phyloP scores from a whole-genome alignment of 768 basidiomycete species.

The Lyophyllum semitale region DNA sequence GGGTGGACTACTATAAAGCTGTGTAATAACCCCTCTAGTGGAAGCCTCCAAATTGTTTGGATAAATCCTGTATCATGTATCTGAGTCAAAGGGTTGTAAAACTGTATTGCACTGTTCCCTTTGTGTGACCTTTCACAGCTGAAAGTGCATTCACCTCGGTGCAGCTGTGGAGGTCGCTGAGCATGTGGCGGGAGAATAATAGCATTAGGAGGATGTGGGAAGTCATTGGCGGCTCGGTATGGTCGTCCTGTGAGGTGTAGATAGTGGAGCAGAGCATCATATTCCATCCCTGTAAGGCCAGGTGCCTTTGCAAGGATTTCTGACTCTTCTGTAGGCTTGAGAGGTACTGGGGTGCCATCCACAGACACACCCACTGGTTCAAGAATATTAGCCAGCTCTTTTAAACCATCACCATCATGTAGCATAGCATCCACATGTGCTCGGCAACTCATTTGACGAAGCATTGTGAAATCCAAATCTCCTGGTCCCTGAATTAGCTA shows the following conservation, averaged over 20 bases:
- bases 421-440: slow-evolving; percentile 1
- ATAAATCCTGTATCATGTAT: slow-evolving; percentile 18
- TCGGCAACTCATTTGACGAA: slow-evolving; percentile 2
- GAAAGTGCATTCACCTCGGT: slow-evolving; percentile 16
- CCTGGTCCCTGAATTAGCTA: neutral
- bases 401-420: slow-evolving; percentile 1
- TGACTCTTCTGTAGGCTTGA: slow-evolving; percentile 4
- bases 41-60: slow-evolving; percentile 16
- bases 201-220: slow-evolving; percentile 14
- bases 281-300: slow-evolving; percentile 7
- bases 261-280: slow-evolving; percentile 16
- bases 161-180: slow-evolving; percentile 7
- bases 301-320: slow-evolving; percentile 10
- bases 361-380: neutral
- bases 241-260: slow-evolving; percentile 12
- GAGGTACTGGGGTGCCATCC: neutral
- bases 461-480: slow-evolving; percentile 8
- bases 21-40: slow-evolving; percentile 18
- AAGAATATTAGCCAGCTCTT: slow-evolving; percentile 1
- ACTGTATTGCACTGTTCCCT: slow-evolving; percentile 26
- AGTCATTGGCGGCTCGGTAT: slow-evolving; percentile 10
- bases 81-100: slow-evolving; percentile 13
- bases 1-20: slow-evolving; percentile 20
- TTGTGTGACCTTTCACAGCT: slow-evolving; percentile 18
- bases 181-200: slow-evolving; percentile 18